Evolutionary conservation across 768 basidiomycete species (phyloP), one percentile per base, ranked within the genome.

Genomic region (Tricholomella constricta): DNA sequence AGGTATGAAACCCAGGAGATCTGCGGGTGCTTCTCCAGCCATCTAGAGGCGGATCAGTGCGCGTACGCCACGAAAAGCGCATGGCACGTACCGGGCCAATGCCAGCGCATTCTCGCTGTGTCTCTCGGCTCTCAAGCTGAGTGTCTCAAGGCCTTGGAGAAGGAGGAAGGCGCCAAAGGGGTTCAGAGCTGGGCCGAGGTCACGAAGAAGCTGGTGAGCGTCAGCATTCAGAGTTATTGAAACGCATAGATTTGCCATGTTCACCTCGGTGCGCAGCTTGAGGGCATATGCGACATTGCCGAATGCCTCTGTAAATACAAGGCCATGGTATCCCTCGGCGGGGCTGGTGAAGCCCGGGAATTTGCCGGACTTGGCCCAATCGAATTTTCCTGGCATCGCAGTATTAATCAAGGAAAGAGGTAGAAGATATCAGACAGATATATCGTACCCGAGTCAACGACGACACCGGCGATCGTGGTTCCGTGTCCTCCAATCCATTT

Each of bases 401-500:
- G n/a, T 14, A 23, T 2, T 1, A 11, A 20, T 25, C 35, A n/a
- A n/a, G n/a, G n/a, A n/a, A n/a, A n/a, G n/a, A n/a, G n/a, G n/a
- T n/a, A n/a, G n/a, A n/a, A n/a, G n/a, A n/a, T n/a, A n/a, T n/a
- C n/a, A n/a, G n/a, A n/a, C n/a, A n/a, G n/a, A n/a, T n/a, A n/a
- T n/a, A n/a, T n/a, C 52, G 23, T 48, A 80, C 86, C 88, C 4
- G 80, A 78, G 63, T 91, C 89, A 42, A 92, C 68, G 54, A 93
- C 72, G 31, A 91, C 81, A 42, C 90, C 91, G 2, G 77, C 89
- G 44, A 93, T 88, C 20, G 87, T 88, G 0, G 84, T 91, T 22
- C 90, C 89, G 55, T 90, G 88, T 0, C 87, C 86, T 6, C 87
- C 85, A 29, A 92, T 89, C 91, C 90, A 93, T 63, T 93, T 91